Evolutionary conservation across 75 land plant genomes (phyloP).

Genomic region (Picea glauca): DNA sequence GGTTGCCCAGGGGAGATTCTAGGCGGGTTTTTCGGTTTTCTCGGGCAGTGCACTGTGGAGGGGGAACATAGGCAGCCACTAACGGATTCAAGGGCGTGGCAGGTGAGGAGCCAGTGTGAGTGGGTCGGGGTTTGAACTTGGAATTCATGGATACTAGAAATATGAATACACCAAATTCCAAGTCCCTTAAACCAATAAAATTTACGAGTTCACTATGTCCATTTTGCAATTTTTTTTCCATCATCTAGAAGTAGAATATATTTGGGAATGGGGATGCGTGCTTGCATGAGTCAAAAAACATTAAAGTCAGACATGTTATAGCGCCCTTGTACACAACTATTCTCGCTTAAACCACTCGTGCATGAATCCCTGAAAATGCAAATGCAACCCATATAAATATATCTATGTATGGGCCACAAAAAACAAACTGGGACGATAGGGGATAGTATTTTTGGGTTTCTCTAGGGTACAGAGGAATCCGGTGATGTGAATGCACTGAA

Average conservation of each 20-base stretch:
- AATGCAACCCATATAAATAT: too few species aligned
- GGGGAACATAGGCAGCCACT: not conserved
- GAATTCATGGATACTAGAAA: too few species aligned
- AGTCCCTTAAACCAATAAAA: too few species aligned
- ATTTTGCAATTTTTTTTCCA: too few species aligned
- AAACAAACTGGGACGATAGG: not conserved
- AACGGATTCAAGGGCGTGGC: not conserved
- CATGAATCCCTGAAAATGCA: not conserved
- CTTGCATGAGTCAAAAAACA: not conserved
- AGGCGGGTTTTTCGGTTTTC: constrained; percentile 14
- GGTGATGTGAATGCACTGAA: not conserved
- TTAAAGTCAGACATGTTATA: constrained; percentile 1
- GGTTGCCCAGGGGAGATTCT: not conserved
- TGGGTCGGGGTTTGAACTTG: constrained; percentile 4
- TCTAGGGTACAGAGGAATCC: constrained; percentile 2
- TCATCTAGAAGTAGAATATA: too few species aligned
- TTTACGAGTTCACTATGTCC: too few species aligned
- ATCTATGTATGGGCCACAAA: not conserved
- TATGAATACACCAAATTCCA: too few species aligned
- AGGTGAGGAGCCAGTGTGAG: not conserved
- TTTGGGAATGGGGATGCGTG: too few species aligned
- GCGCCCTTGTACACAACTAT: not conserved
- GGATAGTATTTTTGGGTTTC: not conserved
- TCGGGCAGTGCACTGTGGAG: constrained; percentile 5
- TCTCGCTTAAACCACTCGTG: not conserved